Base-by-base conservation (phyloP, 495 filamentous ascomycete genomes). In the Trichoderma asperelloides region DNA sequence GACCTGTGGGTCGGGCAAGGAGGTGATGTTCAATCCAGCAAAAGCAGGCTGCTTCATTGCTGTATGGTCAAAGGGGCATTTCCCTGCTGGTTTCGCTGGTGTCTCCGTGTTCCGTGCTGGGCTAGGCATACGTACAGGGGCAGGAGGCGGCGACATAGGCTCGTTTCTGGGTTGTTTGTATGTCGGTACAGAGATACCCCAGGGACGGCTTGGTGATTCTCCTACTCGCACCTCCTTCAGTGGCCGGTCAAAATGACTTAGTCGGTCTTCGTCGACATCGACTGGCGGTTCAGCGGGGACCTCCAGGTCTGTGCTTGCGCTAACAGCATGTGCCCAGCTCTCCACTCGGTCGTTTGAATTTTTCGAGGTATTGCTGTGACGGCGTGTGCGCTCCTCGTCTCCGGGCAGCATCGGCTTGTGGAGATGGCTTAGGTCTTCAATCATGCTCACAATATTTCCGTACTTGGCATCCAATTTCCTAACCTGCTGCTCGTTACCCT, bases 381-480 rank as follows among this genome's bases (percentile, higher is more conserved):
- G 73, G 40, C 43, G 64, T 12, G 27, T 43, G 39, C 49, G 64
- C 39, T 81, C 84, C 37, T 87, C 81, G 21, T 81, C 78, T 37
- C 33, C 33, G 0, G 91, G 91, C 12, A 97, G 78, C 82, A 91
- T 87, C 0, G 89, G 86, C 74, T 91, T 89, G 72, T 97, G 93
- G 69, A 93, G 92, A 66, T 84, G 81, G 62, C 91, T 89, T 30
- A 97, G 80, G 27, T 91, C 91, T 73, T 91, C 87, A 63, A 97
- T 93, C 92, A 97, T 96, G 77, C 83, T 93, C 67, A 89, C 91
- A 28, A 96, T 80, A 71, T 86, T 92, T 3, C 92, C 93, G 70
- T 97, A 97, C 71, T 97, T 97, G 49, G 90, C 91, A 72, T 97
- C 93, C 30, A 97, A 80, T 71, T 92, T 88, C 66, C 85, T 85